Base-by-base conservation (phyloP, 495 filamentous ascomycete genomes). In the Penicillium chermesinum region DNA sequence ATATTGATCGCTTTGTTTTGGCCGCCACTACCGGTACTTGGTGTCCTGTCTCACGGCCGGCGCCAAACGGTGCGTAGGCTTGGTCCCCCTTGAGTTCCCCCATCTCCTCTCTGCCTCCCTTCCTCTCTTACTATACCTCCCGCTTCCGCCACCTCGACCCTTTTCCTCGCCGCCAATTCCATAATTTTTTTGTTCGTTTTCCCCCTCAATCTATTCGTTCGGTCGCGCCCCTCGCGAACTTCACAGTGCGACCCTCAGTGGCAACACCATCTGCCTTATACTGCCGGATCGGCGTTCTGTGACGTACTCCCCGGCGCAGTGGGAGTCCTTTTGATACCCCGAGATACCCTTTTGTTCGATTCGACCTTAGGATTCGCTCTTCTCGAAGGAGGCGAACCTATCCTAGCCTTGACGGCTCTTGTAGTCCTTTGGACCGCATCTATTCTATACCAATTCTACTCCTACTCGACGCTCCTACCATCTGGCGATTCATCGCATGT, bases 21-120 rank as follows among this genome's bases (percentile, higher is more conserved):
- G 72, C 70, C 72, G 71, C 72, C 72, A 74, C 70, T 73, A 71
- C 71, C 72, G 71, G 67, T 73, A 65, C 65, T 72, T 73, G 72
- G 71, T 76, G 72, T 74, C 72, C 72, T 74, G 71, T 76, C 70
- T 76, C 63, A 72, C 70, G 72, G 65, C 72, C 70, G 72, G 72
- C 72, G 72, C 72, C 72, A 75, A 73, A 74, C 70, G 72, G 72
- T 75, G 72, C 72, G 68, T 75, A 73, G 72, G 70, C 69, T 74
- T 70, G 68, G 67, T 70, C 69, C 70, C 71, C 66, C 61, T 43
- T 60, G 48, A 42, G 39, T 50, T 46, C 45, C 53, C 19, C 44
- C 54, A 48, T 48, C 55, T 53, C 59, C 48, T 54, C 51, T 46
- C 46, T n/a, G n/a, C n/a, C n/a, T n/a, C n/a, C n/a, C n/a, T n/a